Conservation (phyloP, 306 rosid genomes). For the Inga leiocalycina region DNA sequence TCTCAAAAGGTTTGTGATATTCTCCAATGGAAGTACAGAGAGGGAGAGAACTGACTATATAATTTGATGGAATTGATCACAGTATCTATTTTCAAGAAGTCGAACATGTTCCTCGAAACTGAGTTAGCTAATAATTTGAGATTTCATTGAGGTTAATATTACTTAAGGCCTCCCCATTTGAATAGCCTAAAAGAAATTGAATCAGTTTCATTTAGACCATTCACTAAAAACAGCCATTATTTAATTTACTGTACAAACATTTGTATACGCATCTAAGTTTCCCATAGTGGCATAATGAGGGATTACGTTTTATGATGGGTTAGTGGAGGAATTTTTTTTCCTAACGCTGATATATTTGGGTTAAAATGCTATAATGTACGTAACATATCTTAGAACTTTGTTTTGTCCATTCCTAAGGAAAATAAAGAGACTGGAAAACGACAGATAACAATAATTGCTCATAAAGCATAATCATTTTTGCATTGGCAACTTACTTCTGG, state of each 20-base stretch:
- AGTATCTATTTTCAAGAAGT: slow-evolving; percentile 45
- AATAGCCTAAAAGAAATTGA: neutral
- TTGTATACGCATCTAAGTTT: neutral
- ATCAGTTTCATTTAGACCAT: neutral
- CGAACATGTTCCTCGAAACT: slow-evolving; percentile 55
- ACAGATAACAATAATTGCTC: slow-evolving; percentile 5
- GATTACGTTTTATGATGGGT: neutral
- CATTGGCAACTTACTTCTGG: slow-evolving; percentile 75
- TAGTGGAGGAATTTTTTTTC: neutral
- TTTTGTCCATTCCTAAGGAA: neutral
- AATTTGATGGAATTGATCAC: slow-evolving; percentile 17
- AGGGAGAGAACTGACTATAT: slow-evolving; percentile 15
- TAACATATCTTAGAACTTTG: neutral
- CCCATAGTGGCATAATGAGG: neutral
- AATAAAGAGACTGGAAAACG: neutral
- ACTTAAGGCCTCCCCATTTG: slow-evolving; percentile 33
- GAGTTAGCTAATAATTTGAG: slow-evolving; percentile 31
- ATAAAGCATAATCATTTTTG: slow-evolving; percentile 6
- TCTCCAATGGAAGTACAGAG: slow-evolving; percentile 36
- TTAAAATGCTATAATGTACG: neutral
- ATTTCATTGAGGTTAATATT: neutral
- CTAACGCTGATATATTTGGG: neutral
- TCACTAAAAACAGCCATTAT: neutral
- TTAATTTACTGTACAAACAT: neutral
- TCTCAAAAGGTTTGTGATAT: slow-evolving; percentile 61